These are phyloP conservation scores for Rostrohypoxylon terebratum DNA, from an alignment of 495 filamentous ascomycete species.

Conservation along the genomic window DNA sequence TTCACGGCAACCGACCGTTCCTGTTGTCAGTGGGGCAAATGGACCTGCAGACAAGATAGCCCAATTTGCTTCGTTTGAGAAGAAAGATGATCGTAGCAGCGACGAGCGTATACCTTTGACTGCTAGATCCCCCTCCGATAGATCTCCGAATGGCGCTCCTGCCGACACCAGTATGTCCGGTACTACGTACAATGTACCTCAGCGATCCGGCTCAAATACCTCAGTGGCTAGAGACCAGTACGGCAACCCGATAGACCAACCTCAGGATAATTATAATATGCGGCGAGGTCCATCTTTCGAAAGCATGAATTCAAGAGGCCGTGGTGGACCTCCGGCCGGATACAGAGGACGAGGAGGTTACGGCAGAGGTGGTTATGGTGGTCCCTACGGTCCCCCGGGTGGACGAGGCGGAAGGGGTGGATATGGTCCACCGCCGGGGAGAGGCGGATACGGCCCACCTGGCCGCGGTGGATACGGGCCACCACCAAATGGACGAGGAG, in stretches of 20 bases:
- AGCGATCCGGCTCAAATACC: constrained; percentile 48
- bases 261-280: constrained; percentile 62
- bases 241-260: constrained; percentile 69
- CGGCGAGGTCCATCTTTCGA: constrained; percentile 71
- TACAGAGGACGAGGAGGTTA: constrained; percentile 67
- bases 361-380: constrained; percentile 44
- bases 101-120: constrained; percentile 91
- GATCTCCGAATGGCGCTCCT: constrained; percentile 54
- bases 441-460: constrained; percentile 56
- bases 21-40: constrained; percentile 65
- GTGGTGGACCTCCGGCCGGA: constrained; percentile 63
- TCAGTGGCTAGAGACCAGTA: constrained; percentile 71
- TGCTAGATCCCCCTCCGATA: constrained; percentile 66
- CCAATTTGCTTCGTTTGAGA: constrained; percentile 84
- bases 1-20: constrained; percentile 63
- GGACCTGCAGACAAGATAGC: constrained; percentile 69
- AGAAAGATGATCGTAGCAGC: constrained; percentile 67
- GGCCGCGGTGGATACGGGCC: constrained; percentile 52
- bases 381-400: constrained; percentile 47
- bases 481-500: constrained; percentile 54
- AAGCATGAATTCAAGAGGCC: constrained; percentile 67
- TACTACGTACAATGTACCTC: constrained; percentile 44
- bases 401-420: constrained; percentile 59
- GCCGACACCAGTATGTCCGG: constrained; percentile 53
- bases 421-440: constrained; percentile 52